Evolutionary conservation across 805 yeast species (phyloP).

Genomic region (Komagataella pseudopastoris): DNA sequence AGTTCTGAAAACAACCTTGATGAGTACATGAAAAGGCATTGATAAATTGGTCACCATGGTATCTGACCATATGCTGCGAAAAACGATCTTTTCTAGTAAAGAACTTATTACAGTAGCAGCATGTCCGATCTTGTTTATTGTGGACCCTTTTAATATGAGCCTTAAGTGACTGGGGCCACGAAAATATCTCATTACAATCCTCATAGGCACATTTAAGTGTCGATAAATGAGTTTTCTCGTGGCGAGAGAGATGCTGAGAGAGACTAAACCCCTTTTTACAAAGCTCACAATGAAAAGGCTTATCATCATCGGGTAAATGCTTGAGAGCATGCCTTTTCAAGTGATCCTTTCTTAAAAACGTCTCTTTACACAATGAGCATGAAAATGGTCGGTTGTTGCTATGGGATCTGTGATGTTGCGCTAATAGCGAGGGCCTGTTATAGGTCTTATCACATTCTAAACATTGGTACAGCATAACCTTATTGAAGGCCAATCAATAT

Average conservation of each 20-base stretch:
- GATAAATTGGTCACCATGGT: constrained; percentile 35
- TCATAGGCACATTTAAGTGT: constrained; percentile 48
- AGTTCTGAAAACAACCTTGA: constrained; percentile 44
- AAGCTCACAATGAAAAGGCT: constrained; percentile 57
- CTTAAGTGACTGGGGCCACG: constrained; percentile 62
- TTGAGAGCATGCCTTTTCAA: constrained; percentile 61
- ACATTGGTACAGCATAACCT: constrained; percentile 31
- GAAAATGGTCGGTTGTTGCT: constrained; percentile 66
- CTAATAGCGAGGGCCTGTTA: constrained; percentile 67
- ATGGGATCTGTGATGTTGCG: constrained; percentile 73
- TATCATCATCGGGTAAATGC: constrained; percentile 37
- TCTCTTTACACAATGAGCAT: constrained; percentile 50
- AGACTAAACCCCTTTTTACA: constrained; percentile 82
- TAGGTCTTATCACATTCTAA: constrained; percentile 66
- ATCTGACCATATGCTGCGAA: constrained; percentile 49
- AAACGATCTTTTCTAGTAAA: constrained; percentile 56
- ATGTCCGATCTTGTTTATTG: constrained; percentile 33
- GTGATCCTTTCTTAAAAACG: constrained; percentile 70
- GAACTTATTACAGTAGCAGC: constrained; percentile 48
- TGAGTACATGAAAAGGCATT: constrained; percentile 45
- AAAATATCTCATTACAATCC: constrained; percentile 54
- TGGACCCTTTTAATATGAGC: constrained; percentile 62
- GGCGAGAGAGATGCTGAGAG: constrained; percentile 69
- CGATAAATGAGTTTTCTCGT: constrained; percentile 66
- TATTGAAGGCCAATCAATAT: background rate